These are phyloP conservation scores for Mesembryanthemum crystallinum DNA, from an alignment of 148 eudicot species.

Conservation along the genomic window DNA sequence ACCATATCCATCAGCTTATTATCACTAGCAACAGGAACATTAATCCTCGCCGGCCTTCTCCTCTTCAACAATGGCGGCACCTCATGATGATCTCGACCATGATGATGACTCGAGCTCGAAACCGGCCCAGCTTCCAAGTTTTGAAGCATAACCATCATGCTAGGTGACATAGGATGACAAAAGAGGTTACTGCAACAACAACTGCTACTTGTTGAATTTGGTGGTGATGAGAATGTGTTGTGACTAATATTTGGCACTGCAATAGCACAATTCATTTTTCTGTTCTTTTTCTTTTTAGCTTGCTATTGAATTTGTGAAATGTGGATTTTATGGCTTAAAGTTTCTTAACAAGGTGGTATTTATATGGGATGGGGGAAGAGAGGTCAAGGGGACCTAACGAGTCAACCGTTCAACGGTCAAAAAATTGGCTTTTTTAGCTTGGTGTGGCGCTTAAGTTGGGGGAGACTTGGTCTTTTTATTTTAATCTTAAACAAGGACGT, in stretches of 20 bases:
- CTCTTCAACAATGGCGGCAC: constrained; percentile 39
- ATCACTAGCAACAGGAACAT: constrained; percentile 35
- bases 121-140: constrained; percentile 6
- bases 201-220: neutral
- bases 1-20: constrained; percentile 16
- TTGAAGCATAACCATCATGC: constrained; percentile 15
- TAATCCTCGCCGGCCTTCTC: constrained; percentile 54
- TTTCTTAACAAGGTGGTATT: neutral
- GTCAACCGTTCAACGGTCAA: constrained; percentile 33
- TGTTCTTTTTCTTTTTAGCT: neutral
- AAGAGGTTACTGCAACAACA: neutral
- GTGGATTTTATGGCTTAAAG: neutral
- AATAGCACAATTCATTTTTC: constrained; percentile 26
- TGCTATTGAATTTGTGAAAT: neutral
- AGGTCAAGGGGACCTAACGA: neutral
- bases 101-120: constrained; percentile 1
- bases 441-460: constrained; percentile 10
- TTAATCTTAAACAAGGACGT: neutral
- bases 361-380: neutral
- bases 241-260: constrained; percentile 11
- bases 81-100: constrained; percentile 4
- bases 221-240: constrained; percentile 6
- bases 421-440: neutral
- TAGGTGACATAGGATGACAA: constrained; percentile 13
- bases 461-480: constrained; percentile 22